Evolutionary conservation across 495 filamentous ascomycete genomes (phyloP), one percentile per base, ranked within the genome.

Genomic region (Terfezia claveryi): DNA sequence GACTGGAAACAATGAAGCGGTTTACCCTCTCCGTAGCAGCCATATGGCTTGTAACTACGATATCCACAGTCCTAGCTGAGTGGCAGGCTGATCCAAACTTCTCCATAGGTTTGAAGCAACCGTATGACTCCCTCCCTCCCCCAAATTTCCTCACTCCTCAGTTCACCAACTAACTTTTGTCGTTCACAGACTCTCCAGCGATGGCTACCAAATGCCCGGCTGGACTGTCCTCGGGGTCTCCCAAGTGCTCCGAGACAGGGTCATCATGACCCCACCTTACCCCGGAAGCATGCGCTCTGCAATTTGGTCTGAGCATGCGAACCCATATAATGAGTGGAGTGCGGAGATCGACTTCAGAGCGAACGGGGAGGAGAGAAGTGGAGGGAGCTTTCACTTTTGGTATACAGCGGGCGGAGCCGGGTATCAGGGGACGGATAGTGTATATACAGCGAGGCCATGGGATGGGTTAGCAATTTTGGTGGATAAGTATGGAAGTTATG

Each of bases 351-450:
- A 87, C 61, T 96, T 96, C 71, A 79, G 91, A 57, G 85, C 80
- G 8, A 85, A 76, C 52, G 91, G 91, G 4, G 82, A 80, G 12
- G 91, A 96, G 67, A 73, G 85, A 61, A 85, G 79, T 37, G 78
- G 82, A 36, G 91, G 91, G 49, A 95, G 92, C 68, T 73, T 98
- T 56, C 85, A 94, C 64, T 71, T 98, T 59, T 98, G 92, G 92
- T 86, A 89, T 66, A 79, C 78, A 16, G 80, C 83, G 17, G 62
- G 62, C 6, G 51, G 54, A 38, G 59, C 58, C 38, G 59, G 54
- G 16, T 38, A 38, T 12, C 27, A 37, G 7, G 53, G 54, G n/a
- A 41, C 53, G 20, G 63, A 66, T 16, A 57, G 60, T 37, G 60
- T 65, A 14, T 66, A 65, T 56, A 65, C 57, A 8, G 55, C 60